Evolutionary conservation across 2,329 filamentous ascomycete genomes (phyloP).

Genomic region (Diaporthe aspalathi): DNA sequence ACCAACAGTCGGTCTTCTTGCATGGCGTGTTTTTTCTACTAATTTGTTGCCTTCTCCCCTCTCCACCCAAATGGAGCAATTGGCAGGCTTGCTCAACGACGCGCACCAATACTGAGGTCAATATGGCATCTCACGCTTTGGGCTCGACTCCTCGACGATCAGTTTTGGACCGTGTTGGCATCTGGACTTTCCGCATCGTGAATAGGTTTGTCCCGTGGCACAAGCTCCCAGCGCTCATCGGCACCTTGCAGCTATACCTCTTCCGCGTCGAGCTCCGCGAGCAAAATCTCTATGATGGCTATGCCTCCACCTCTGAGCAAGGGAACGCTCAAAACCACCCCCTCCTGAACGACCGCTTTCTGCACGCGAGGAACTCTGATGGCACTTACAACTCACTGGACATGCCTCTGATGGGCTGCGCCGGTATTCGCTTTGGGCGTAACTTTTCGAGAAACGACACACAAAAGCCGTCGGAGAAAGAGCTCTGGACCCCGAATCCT

Average conservation of each 20-base stretch:
- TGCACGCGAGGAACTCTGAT: slow-evolving; percentile 54
- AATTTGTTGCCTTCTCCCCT: background rate
- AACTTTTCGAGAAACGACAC: slow-evolving; percentile 53
- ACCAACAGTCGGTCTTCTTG: background rate
- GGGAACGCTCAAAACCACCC: slow-evolving; percentile 45
- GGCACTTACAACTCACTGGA: slow-evolving; percentile 56
- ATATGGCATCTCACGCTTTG: slow-evolving; percentile 15
- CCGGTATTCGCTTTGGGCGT: slow-evolving; percentile 57
- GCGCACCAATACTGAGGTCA: background rate
- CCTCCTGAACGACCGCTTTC: slow-evolving; percentile 46
- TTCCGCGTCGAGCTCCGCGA: slow-evolving; percentile 55
- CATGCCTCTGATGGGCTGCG: slow-evolving; percentile 56
- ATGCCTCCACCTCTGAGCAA: slow-evolving; percentile 51
- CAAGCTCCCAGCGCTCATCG: slow-evolving; percentile 54
- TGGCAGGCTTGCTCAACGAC: background rate
- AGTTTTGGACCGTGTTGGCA: background rate
- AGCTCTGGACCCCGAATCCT: slow-evolving; percentile 57
- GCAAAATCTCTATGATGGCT: slow-evolving; percentile 57
- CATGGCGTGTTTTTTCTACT: background rate
- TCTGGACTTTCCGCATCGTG: slow-evolving; percentile 5
- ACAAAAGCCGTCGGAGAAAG: slow-evolving; percentile 44
- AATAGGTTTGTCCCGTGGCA: slow-evolving; percentile 42
- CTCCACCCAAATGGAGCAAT: background rate
- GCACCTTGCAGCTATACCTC: slow-evolving; percentile 54
- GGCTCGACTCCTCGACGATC: slow-evolving; percentile 14